A percentile compares a stretch with the other conserved stretches of the same genome.
These are phyloP conservation scores for Talaromyces adpressus DNA, from an alignment of 495 filamentous ascomycete genomes.

Conservation along the genomic window DNA sequence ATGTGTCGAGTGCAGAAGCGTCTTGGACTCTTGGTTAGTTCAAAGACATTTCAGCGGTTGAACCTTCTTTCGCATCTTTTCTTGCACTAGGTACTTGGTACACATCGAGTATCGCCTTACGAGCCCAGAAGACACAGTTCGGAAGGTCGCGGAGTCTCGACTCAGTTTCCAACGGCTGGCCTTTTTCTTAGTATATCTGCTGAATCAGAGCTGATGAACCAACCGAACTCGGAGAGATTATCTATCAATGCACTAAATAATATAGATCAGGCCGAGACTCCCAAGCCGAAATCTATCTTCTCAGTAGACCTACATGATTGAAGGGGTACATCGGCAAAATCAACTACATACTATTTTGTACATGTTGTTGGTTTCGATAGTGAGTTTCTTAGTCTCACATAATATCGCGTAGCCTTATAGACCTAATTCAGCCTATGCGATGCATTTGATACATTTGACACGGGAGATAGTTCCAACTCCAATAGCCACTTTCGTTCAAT, in stretches of 20 bases:
- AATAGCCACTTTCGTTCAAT: neutral
- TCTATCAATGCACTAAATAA: neutral
- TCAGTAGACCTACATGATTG: neutral
- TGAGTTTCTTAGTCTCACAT: neutral
- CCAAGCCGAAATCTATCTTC: neutral
- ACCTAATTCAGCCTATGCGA: neutral
- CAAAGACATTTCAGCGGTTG: neutral
- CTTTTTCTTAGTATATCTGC: neutral
- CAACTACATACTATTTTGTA: neutral
- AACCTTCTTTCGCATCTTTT: neutral
- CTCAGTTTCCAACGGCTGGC: neutral
- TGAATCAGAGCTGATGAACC: neutral
- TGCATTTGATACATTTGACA: neutral
- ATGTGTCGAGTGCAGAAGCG: neutral
- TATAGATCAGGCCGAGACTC: neutral
- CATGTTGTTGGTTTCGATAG: neutral
- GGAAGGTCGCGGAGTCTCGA: neutral
- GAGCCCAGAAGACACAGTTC: neutral
- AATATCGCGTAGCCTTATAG: neutral
- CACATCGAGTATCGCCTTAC: neutral
- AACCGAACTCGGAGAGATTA: neutral
- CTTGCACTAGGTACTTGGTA: neutral
- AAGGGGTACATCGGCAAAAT: neutral
- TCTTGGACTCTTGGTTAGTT: neutral
- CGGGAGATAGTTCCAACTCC: neutral